Evolutionary conservation across 202 grass and related monocot species (phyloP), one percentile per base, ranked within the genome.

Genomic region (Dendrocalamus latiflorus): DNA sequence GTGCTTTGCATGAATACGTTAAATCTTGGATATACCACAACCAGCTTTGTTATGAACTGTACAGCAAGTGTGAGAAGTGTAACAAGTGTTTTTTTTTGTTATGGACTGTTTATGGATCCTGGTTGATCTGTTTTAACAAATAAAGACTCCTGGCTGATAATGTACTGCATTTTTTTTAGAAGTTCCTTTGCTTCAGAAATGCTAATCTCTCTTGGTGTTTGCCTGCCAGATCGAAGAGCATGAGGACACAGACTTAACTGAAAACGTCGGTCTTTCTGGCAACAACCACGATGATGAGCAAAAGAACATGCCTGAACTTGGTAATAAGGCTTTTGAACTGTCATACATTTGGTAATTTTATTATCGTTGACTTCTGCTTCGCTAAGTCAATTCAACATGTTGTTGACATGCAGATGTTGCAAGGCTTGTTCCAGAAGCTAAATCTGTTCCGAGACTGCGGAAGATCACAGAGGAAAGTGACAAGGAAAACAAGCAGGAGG

Each of bases 401-500:
- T 73, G 43, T 76, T 51, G 16, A 82, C 69, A 25, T 84, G 65
- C 43, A 74, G 85, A 59, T 88, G 67, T 12, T 74, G 53, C 55
- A 55, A 71, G 1, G 17, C 38, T 22, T 69, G 73, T 55, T 88
- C 66, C 64, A 76, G 75, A 81, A 45, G 69, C 18, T 55, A 76
- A 87, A 83, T 76, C 82, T 82, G 54, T 75, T n/a, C 64, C 25
- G 55, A 90, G 85, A 51, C 28, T 81, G 87, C 58, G 83, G 70
- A 88, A 86, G 73, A 77, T 48, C 38, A 15, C 38, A 20, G 85
- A 86, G 71, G 28, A 80, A 78, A 71, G 51, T 0, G 57, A 30
- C 39, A 88, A 82, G 37, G 75, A 84, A 61, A 77, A 44, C 49
- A 79, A 80, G 82, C 50, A 81, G 68, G 83, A 75, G 74, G 58